A percentile compares a stretch with the other conserved stretches of the same genome.
These are phyloP conservation scores for Endotrypanum monterogeii DNA, from an alignment of 208 protist genomes.

Conservation along the genomic window DNA sequence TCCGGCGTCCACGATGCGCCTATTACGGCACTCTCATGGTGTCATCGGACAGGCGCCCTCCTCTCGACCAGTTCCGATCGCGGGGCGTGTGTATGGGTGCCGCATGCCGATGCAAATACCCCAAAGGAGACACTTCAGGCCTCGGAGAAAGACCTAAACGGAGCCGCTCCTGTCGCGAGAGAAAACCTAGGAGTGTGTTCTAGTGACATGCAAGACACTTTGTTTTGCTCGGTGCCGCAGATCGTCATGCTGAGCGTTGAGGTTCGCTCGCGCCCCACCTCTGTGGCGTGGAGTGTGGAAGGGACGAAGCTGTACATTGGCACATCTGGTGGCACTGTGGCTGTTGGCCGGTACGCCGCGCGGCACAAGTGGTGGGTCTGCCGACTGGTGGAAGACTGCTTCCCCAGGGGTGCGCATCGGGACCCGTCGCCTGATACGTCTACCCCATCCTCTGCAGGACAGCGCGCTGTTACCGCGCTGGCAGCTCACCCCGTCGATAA, in stretches of 20 bases:
- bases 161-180: not conserved
- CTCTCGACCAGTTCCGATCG: conserved; percentile 21
- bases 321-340: conserved; percentile 48
- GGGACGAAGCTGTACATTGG: conserved; percentile 63
- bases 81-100: conserved; percentile 24
- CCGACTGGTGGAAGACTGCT: conserved; percentile 18
- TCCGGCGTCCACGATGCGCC: conserved; percentile 10
- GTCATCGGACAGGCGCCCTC: conserved; percentile 13
- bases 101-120: not conserved
- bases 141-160: not conserved
- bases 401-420: not conserved
- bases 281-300: conserved; percentile 43
- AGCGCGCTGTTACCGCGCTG: conserved; percentile 11
- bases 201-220: not conserved
- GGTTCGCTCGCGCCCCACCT: conserved; percentile 40
- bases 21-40: conserved; percentile 27
- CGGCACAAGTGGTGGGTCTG: conserved; percentile 66
- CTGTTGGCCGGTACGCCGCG: conserved; percentile 57
- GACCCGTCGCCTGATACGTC: not conserved
- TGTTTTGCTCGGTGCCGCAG: conserved; percentile 20
- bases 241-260: conserved; percentile 42
- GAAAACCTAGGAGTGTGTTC: not conserved
- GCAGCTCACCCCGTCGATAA: conserved; percentile 60
- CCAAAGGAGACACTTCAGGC: not conserved
- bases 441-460: conserved; percentile 6